Base-by-base conservation (phyloP, 164 flowering plant genomes). In the Aristolochia californica region DNA sequence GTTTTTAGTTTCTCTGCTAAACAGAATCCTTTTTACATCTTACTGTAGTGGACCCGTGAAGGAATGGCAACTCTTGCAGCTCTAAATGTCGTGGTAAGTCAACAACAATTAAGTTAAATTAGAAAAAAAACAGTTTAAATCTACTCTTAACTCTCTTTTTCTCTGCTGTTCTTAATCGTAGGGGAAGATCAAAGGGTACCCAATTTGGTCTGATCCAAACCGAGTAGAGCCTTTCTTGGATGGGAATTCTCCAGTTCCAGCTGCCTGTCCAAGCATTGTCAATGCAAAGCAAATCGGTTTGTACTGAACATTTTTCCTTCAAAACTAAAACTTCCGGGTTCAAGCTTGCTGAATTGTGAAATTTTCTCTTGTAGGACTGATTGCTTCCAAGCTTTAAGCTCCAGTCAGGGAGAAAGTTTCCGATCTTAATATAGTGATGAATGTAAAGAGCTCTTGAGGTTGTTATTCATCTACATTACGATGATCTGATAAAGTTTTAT, bases 11-110 rank as follows among this genome's bases (percentile, higher is more conserved):
- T 49, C 24, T 50, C 26, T 50, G 23, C 54, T 22, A 50, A 23
- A 40, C 22, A 21, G 14, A 17, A 13, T 22, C 22, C 1, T 54
- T 22, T 40, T n/a, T 57, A 5, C 22, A 45, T 45, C 61, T 63
- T n/a, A 17, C 14, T 21, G 43, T 21, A 93, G 98, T 93, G 97
- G 97, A 88, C 98, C 65, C 94, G 98, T 0, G 98, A 93, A 76
- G 98, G 98, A 71, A 93, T 93, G 98, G 97, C 98, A 20, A 85
- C 97, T 51, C 74, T 93, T 48, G 97, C 98, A 65, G 95, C 98
- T 61, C 68, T 88, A 22, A 93, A 93, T 74, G 98, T 88, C 58
- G 71, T 93, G 93, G 98, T 85, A 80, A 4, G 70, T 55, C 24
- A 23, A 21, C 52, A 45, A 62, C 14, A 45, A 21, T 4, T 21